These are phyloP conservation scores for Tricladium varicosporioides DNA, from an alignment of 2,329 filamentous ascomycete genomes.

Conservation along the genomic window DNA sequence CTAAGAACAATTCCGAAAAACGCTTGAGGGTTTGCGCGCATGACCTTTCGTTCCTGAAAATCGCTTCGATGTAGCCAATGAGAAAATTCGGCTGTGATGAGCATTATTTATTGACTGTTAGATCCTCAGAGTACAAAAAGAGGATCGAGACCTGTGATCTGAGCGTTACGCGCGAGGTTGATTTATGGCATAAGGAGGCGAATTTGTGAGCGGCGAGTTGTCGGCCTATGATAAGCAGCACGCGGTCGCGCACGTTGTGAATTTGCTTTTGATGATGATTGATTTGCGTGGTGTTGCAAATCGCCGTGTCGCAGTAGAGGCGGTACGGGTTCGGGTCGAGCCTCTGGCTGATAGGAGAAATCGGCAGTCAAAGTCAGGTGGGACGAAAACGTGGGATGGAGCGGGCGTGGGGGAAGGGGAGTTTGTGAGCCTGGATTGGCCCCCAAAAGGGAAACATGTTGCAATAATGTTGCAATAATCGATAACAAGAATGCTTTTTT, in stretches of 20 bases:
- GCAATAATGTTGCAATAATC: not conserved
- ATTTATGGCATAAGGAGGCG: not conserved
- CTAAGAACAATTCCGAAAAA: not conserved
- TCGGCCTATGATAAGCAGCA: not conserved
- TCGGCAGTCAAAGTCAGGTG: not conserved
- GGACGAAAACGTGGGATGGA: not conserved
- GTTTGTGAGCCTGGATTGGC: not conserved
- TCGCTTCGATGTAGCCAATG: not conserved
- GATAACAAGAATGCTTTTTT: not conserved
- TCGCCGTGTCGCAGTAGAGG: not conserved
- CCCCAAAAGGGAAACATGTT: not conserved
- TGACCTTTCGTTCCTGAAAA: not conserved
- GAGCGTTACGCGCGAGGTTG: not conserved
- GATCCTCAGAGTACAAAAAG: not conserved
- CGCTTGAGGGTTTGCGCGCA: not conserved
- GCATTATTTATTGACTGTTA: not conserved
- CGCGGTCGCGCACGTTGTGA: not conserved
- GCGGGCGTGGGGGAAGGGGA: not conserved
- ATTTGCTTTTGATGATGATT: not conserved
- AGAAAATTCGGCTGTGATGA: not conserved
- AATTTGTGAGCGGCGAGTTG: not conserved
- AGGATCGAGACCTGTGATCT: not conserved
- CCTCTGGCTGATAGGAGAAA: not conserved
- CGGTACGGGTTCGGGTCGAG: slow-evolving; percentile 3
- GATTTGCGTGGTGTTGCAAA: not conserved